Percentiles rank a stretch among this genome's conserved stretches.
Evolutionary conservation across 1,284 basidiomycete species (phyloP).

Genomic region (Pyrrhoderma noxium): DNA sequence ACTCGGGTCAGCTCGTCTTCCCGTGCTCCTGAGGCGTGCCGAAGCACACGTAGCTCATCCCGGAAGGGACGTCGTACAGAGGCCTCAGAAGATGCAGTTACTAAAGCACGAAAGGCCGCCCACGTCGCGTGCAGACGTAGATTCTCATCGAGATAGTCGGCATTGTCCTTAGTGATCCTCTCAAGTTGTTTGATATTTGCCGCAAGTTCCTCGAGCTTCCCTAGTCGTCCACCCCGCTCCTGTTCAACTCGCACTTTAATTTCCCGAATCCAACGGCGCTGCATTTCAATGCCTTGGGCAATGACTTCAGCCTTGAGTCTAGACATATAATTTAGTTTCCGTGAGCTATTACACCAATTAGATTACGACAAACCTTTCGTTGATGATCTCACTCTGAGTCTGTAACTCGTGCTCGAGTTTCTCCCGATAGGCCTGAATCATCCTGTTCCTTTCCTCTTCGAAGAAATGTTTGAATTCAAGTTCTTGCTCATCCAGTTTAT

Average conservation of each 20-base stretch:
- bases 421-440: slow-evolving; percentile 76
- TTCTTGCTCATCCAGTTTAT: slow-evolving; percentile 82
- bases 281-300: slow-evolving; percentile 94
- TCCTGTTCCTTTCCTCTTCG: slow-evolving; percentile 69
- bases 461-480: slow-evolving; percentile 81
- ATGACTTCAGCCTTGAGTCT: slow-evolving; percentile 94
- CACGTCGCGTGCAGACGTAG: slow-evolving; percentile 79
- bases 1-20: slow-evolving; percentile 62
- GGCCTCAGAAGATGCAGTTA: slow-evolving; percentile 46
- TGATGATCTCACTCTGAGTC: slow-evolving; percentile 89
- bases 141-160: slow-evolving; percentile 83
- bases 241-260: slow-evolving; percentile 95
- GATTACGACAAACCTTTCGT: slow-evolving; percentile 59
- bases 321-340: not conserved
- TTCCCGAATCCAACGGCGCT: slow-evolving; percentile 93
- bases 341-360: not conserved
- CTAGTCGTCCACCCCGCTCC: slow-evolving; percentile 91
- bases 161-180: slow-evolving; percentile 87
- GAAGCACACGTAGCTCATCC: slow-evolving; percentile 81
- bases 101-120: slow-evolving; percentile 65
- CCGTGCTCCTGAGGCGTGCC: slow-evolving; percentile 62
- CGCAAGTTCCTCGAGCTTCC: slow-evolving; percentile 91
- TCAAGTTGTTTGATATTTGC: slow-evolving; percentile 88
- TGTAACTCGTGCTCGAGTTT: slow-evolving; percentile 84
- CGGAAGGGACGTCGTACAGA: slow-evolving; percentile 75